These are phyloP conservation scores for Taiozyma sp. DNA, from an alignment of 1,139 yeast genomes.

Conservation along the genomic window DNA sequence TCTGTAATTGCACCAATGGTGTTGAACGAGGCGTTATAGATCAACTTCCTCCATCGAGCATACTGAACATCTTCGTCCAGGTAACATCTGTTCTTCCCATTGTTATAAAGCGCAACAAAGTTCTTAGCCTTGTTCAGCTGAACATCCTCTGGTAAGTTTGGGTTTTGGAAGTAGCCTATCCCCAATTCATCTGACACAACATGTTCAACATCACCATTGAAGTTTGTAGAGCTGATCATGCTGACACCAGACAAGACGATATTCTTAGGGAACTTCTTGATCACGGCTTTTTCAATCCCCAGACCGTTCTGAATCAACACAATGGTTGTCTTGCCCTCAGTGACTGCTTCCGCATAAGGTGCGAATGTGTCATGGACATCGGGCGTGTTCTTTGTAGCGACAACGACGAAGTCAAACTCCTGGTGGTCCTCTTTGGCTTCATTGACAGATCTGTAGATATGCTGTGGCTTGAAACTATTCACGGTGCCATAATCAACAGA, in stretches of 20 bases:
- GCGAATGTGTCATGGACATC: constrained; percentile 59
- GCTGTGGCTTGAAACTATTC: constrained; percentile 49
- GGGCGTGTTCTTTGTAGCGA: constrained; percentile 73
- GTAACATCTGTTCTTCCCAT: constrained; percentile 38
- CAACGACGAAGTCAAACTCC: constrained; percentile 61
- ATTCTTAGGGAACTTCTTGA: constrained; percentile 52
- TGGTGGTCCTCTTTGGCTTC: constrained; percentile 40
- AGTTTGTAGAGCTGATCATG: constrained; percentile 61
- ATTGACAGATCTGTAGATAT: constrained; percentile 31
- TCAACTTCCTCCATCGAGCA: constrained; percentile 34
- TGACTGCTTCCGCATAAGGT: constrained; percentile 52
- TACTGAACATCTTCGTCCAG: constrained; percentile 24
- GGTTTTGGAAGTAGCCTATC: constrained; percentile 51
- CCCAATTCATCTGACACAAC: constrained; percentile 47
- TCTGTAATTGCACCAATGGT: constrained; percentile 57
- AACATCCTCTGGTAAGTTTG: constrained; percentile 19
- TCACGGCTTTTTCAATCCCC: constrained; percentile 62
- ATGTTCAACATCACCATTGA: constrained; percentile 46
- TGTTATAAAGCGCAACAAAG: constrained; percentile 47
- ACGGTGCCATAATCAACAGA: constrained; percentile 59
- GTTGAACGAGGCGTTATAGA: constrained; percentile 62
- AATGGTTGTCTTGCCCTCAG: constrained; percentile 42
- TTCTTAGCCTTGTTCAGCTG: constrained; percentile 34
- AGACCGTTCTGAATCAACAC: constrained; percentile 72
- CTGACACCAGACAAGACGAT: constrained; percentile 65